Base-by-base conservation (phyloP, 2,329 filamentous ascomycete species). In the Tolypocladium guangdongense region DNA sequence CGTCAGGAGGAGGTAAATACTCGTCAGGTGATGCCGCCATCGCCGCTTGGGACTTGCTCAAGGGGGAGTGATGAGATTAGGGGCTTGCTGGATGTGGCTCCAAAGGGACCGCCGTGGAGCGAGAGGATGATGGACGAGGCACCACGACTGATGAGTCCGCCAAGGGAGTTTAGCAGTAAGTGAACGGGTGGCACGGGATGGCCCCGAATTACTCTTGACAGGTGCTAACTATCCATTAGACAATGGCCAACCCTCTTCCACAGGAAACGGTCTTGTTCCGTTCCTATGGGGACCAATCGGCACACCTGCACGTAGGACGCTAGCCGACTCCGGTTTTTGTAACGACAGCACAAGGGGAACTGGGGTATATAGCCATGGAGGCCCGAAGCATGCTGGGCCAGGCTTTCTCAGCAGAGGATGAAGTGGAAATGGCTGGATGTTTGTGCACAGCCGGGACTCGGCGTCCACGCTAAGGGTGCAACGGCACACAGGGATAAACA, bases 281-380 rank as follows among this genome's bases (percentile, higher is more conserved):
- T 65, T 62, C 27, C 54, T 60, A 50, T 68, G 67, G 63, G 63
- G 64, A 1, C 59, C 63, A 1, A 61, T 66, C 45, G 61, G 60
- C 20, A 61, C 62, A n/a, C 66, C 62, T 36, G 16, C 33, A 2
- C 57, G 62, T 27, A 63, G 59, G 66, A 74, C 66, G 36, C 65
- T 64, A 18, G 33, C 24, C 10, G 47, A 32, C 16, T 32, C 12
- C 11, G 38, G 37, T 24, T 24, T 7, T 22, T 43, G n/a, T 5
- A 22, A 22, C 16, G 38, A 24, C n/a, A 41, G 2, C 38, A 7
- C 11, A 16, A 24, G 39, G 4, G 20, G n/a, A 4, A 4, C 20
- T 16, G 4, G 12, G 39, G 20, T 8, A 4, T 24, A 16, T 11
- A 12, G 20, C 11, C 20, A 14, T 7, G 39, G 11, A 2, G 22